Percentiles rank a stretch among this genome's conserved stretches.
Conservation (phyloP, 2,329 filamentous ascomycete species). For the Ascosphaera apis region DNA sequence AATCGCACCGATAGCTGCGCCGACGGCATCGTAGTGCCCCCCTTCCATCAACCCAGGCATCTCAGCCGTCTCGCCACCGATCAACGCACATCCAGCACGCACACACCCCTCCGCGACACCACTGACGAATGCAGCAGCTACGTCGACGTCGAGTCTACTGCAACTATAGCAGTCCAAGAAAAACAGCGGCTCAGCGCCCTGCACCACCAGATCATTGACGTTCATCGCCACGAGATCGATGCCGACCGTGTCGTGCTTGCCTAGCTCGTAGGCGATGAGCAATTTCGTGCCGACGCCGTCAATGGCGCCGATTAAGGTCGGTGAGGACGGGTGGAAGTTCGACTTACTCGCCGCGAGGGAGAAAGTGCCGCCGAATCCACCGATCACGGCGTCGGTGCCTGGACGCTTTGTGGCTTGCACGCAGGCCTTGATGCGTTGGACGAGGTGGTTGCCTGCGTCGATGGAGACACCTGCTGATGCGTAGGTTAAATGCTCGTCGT, state of each 20-base stretch:
- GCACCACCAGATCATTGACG: slow-evolving; percentile 90
- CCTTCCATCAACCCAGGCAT: slow-evolving; percentile 88
- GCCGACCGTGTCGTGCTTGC: slow-evolving; percentile 81
- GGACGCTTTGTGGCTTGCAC: slow-evolving; percentile 68
- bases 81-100: slow-evolving; percentile 64
- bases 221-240: slow-evolving; percentile 98
- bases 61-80: slow-evolving; percentile 95
- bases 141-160: slow-evolving; percentile 57
- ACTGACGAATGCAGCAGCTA: slow-evolving; percentile 66
- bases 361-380: slow-evolving; percentile 79
- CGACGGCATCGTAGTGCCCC: slow-evolving; percentile 82
- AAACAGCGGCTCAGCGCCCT: slow-evolving; percentile 82
- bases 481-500: slow-evolving; percentile 45
- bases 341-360: slow-evolving; percentile 44
- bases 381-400: slow-evolving; percentile 80
- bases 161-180: slow-evolving; percentile 98
- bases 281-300: slow-evolving; percentile 95
- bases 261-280: slow-evolving; percentile 76
- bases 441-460: slow-evolving; percentile 78
- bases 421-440: slow-evolving; percentile 72
- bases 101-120: slow-evolving; percentile 76
- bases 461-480: slow-evolving; percentile 86
- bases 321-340: slow-evolving; percentile 51
- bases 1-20: slow-evolving; percentile 72
- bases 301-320: slow-evolving; percentile 77